phyloP scores from a whole-genome alignment of 345 rosid genomes.

The Salix brachista region DNA sequence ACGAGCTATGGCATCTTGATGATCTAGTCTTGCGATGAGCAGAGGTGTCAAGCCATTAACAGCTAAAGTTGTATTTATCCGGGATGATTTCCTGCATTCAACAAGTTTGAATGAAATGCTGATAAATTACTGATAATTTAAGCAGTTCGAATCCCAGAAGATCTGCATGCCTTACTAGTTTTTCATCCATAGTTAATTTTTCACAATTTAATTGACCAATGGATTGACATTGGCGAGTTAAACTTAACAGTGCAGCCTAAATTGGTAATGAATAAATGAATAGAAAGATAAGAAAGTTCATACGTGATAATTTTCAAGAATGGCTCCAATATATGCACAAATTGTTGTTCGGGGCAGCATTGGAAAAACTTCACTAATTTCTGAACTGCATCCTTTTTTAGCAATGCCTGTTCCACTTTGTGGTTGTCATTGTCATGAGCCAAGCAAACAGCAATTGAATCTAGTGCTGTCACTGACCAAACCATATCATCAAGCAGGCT shows the following conservation, averaged over 20 bases:
- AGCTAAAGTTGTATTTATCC: constrained; percentile 89
- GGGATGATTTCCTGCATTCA: constrained; percentile 73
- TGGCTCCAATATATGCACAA: constrained; percentile 96
- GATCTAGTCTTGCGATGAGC: constrained; percentile 80
- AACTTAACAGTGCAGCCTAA: not conserved
- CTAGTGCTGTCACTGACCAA: constrained; percentile 95
- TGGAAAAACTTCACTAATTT: constrained; percentile 88
- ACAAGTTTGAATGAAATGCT: not conserved
- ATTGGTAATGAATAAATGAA: not conserved
- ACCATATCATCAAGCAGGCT: constrained; percentile 80
- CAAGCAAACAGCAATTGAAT: constrained; percentile 93
- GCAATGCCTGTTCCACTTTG: constrained; percentile 92
- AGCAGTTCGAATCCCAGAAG: not conserved
- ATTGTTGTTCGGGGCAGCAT: constrained; percentile 90
- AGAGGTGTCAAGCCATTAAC: constrained; percentile 94
- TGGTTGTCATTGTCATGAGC: constrained; percentile 95
- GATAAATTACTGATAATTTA: not conserved
- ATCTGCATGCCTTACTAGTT: not conserved
- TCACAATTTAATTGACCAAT: not conserved
- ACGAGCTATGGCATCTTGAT: constrained; percentile 97
- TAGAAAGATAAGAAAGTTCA: constrained; percentile 8
- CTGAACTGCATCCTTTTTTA: constrained; percentile 82
- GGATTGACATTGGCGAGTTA: not conserved
- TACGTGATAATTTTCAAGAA: constrained; percentile 97
- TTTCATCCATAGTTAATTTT: not conserved